Percentiles rank a stretch among this genome's conserved stretches.
phyloP scores from a whole-genome alignment of 2,329 filamentous ascomycete genomes.

The Sphaerostilbella broomeana region DNA sequence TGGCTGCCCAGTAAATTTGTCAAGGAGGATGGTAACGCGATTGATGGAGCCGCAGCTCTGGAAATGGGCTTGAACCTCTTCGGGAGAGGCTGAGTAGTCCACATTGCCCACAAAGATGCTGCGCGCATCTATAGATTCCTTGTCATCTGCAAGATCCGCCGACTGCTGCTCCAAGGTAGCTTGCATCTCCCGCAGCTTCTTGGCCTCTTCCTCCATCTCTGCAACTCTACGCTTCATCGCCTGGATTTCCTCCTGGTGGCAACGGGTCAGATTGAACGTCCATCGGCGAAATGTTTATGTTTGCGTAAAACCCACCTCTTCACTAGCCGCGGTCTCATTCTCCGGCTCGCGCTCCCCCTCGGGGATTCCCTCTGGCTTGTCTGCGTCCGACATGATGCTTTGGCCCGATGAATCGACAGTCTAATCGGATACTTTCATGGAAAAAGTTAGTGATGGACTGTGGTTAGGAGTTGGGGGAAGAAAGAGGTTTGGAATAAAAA shows the following conservation, averaged over 20 bases:
- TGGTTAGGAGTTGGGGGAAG: not conserved
- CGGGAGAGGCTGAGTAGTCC: slow-evolving; percentile 92
- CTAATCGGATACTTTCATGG: slow-evolving; percentile 6
- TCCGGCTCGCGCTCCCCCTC: slow-evolving; percentile 25
- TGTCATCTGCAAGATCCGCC: slow-evolving; percentile 79
- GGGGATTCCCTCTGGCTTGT: slow-evolving; percentile 26
- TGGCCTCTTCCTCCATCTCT: slow-evolving; percentile 86
- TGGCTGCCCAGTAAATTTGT: slow-evolving; percentile 98
- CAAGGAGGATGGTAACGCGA: slow-evolving; percentile 90
- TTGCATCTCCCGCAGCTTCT: slow-evolving; percentile 82
- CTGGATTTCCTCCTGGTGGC: slow-evolving; percentile 64
- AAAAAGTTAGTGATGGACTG: not conserved
- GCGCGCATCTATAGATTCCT: slow-evolving; percentile 89
- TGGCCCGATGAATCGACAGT: slow-evolving; percentile 14
- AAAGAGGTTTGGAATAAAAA: not conserved
- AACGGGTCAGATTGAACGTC: slow-evolving; percentile 29
- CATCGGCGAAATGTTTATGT: slow-evolving; percentile 18
- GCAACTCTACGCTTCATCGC: slow-evolving; percentile 82
- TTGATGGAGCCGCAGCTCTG: slow-evolving; percentile 97
- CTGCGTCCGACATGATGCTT: slow-evolving; percentile 27
- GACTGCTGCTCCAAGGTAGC: slow-evolving; percentile 77
- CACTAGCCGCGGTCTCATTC: slow-evolving; percentile 25
- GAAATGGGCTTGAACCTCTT: slow-evolving; percentile 96
- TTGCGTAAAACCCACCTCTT: slow-evolving; percentile 31
- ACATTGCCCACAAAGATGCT: slow-evolving; percentile 99